Evolutionary conservation across 177 flowering plant species (phyloP).

Genomic region (Vitis hybrid): DNA sequence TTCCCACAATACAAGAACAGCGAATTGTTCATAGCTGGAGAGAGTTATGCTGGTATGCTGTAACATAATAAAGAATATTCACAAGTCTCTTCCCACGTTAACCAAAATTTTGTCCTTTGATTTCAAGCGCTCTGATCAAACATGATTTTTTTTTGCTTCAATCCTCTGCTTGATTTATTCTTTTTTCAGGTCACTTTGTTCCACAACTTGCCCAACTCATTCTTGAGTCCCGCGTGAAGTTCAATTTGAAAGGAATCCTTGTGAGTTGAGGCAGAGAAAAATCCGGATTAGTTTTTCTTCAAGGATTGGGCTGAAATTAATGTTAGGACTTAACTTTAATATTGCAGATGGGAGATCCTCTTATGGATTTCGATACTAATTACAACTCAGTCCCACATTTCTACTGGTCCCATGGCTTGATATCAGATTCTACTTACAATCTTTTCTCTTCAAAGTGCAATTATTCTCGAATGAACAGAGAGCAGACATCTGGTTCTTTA

Average conservation of each 20-base stretch:
- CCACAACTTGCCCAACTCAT: conserved; percentile 54
- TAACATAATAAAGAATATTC: no score
- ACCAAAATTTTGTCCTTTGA: not conserved
- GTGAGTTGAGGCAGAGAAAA: conserved; percentile 27
- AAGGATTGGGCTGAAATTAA: no score
- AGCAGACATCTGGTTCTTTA: conserved; percentile 19
- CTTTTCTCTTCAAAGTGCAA: conserved; percentile 28
- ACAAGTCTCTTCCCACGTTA: no score
- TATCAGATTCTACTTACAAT: conserved; percentile 39
- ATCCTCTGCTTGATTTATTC: not conserved
- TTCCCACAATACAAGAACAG: no score
- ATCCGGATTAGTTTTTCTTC: no score
- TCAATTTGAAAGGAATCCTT: conserved; percentile 55
- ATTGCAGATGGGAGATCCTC: conserved; percentile 47
- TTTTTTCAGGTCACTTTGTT: conserved; percentile 43
- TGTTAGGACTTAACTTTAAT: not conserved
- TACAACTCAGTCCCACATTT: conserved; percentile 39
- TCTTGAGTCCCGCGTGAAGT: conserved; percentile 29
- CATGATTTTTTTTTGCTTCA: not conserved
- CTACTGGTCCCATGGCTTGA: conserved; percentile 52
- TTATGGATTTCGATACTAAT: conserved; percentile 38
- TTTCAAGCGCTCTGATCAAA: not conserved
- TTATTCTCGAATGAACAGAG: conserved; percentile 29
- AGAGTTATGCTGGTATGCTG: no score
- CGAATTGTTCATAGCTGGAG: no score